These are phyloP conservation scores for Cicer judaicum DNA, from an alignment of 306 rosid genomes.

Conservation along the genomic window DNA sequence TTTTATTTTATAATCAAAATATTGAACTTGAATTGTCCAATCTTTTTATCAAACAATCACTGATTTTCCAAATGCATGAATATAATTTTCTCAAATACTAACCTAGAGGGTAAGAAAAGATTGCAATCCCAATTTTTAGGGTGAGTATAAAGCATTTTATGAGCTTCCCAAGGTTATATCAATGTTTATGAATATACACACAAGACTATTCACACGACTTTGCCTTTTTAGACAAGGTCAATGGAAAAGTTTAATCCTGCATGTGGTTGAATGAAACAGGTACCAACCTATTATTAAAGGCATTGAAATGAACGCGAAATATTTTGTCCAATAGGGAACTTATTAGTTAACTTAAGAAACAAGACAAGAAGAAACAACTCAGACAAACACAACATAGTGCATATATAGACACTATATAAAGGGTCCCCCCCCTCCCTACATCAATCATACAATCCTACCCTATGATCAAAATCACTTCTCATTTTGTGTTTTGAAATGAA, in stretches of 20 bases:
- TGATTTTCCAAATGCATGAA: too few relatives aligned
- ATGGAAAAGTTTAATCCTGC: slow-evolving; percentile 37
- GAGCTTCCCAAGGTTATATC: not conserved
- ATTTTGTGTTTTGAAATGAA: not conserved
- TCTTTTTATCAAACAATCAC: too few relatives aligned
- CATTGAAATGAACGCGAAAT: slow-evolving; percentile 45
- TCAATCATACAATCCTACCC: slow-evolving; percentile 28
- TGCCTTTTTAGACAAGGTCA: slow-evolving; percentile 40
- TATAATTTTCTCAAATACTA: not conserved
- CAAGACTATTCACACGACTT: slow-evolving; percentile 15
- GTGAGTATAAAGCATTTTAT: not conserved
- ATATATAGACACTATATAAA: slow-evolving; percentile 14
- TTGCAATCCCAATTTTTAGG: not conserved
- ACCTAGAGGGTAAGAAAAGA: not conserved
- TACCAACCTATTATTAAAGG: slow-evolving; percentile 44
- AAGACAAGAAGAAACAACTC: slow-evolving; percentile 54
- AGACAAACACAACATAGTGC: slow-evolving; percentile 43
- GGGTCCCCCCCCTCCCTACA: slow-evolving; percentile 41
- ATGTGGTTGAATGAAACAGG: slow-evolving; percentile 38
- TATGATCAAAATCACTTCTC: slow-evolving; percentile 17
- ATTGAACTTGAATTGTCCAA: too few relatives aligned
- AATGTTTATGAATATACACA: not conserved
- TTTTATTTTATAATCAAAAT: too few relatives aligned
- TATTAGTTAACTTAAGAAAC: slow-evolving; percentile 29
- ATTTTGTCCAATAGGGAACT: slow-evolving; percentile 42